Evolutionary conservation across 2,329 filamentous ascomycete species (phyloP), one percentile per base, ranked within the genome.

Genomic region (Talaromyces sp.): DNA sequence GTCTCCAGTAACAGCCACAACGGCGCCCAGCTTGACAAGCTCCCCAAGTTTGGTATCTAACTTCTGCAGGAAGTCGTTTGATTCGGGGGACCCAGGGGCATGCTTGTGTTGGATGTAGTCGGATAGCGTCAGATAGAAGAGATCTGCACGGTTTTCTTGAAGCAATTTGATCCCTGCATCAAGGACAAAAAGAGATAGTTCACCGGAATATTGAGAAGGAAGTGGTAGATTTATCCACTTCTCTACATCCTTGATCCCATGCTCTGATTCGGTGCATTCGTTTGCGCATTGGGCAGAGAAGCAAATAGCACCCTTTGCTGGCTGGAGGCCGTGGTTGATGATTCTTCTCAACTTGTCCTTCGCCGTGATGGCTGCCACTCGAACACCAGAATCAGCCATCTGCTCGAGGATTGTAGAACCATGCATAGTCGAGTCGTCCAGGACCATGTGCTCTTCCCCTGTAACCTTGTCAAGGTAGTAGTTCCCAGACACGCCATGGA

Each of bases 91-190:
- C 2, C 73, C 70, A 4, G 77, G 77, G 0, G 73, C 72, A 64
- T 78, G 64, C 58, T 78, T 78, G 62, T 80, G 77, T 64, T 79
- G 77, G n/a, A 80, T 69, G 56, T 71, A 80, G 62, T 80, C 77
- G 3, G 77, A 79, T 1, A 80, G 65, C 0, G 77, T 80, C 52
- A 80, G 65, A 56, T 80, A 80, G 41, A 78, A 68, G 27, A 80
- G 62, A 54, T 80, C 77, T 0, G 75, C 73, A 13, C 70, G 65
- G 9, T 66, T 60, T 57, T 79, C 77, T 52, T 75, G 64, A 3
- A 80, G 64, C 3, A 80, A 59, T 60, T 77, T 78, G 43, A 78
- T 63, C 3, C 78, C 78, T 2, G 77, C 75, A 60, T 79, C 77
- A 9, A 80, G 70, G 2, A 79, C 77, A 59, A 72, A 78, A 26